A percentile compares a stretch with the other conserved stretches of the same genome.
These are phyloP conservation scores for Picochlorum sp. DNA, from an alignment of 139 green algal species.

Conservation along the genomic window DNA sequence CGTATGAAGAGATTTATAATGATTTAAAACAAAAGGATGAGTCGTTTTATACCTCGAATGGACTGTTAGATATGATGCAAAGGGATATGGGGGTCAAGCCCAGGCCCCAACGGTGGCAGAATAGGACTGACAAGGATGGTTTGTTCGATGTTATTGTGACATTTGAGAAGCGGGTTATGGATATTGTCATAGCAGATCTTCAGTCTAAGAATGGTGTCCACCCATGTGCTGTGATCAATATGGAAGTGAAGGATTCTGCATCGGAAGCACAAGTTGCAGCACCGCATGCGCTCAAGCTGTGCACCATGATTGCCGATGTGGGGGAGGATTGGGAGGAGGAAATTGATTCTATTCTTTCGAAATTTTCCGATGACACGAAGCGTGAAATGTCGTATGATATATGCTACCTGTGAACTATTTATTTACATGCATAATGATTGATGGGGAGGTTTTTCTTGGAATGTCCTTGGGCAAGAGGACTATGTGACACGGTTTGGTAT, in stretches of 20 bases:
- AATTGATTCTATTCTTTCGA: not conserved
- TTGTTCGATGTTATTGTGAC: constrained; percentile 3
- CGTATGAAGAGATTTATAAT: constrained; percentile 7
- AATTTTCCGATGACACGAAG: not conserved
- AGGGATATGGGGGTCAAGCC: constrained; percentile 1
- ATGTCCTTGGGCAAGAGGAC: not conserved
- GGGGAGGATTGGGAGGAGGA: constrained; percentile 10
- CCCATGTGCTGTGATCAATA: constrained; percentile 13
- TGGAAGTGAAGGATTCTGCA: constrained; percentile 11
- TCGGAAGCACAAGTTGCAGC: not conserved
- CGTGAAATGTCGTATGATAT: constrained; percentile 6
- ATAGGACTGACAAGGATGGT: not conserved
- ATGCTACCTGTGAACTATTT: constrained; percentile 2
- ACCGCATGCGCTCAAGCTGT: constrained; percentile 8
- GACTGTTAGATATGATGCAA: constrained; percentile 10
- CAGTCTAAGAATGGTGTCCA: not conserved
- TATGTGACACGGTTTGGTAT: not conserved
- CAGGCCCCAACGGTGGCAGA: constrained; percentile 7
- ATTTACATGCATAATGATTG: not conserved
- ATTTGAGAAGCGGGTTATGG: constrained; percentile 5
- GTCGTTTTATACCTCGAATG: not conserved
- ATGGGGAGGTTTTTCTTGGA: not conserved
- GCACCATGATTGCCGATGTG: constrained; percentile 5
- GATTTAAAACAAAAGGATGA: constrained; percentile 8
- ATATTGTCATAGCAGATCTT: constrained; percentile 8